Percentiles rank a stretch among this genome's conserved stretches.
Evolutionary conservation across 495 filamentous ascomycete species (phyloP).

Genomic region (Podospora pseudocomata): DNA sequence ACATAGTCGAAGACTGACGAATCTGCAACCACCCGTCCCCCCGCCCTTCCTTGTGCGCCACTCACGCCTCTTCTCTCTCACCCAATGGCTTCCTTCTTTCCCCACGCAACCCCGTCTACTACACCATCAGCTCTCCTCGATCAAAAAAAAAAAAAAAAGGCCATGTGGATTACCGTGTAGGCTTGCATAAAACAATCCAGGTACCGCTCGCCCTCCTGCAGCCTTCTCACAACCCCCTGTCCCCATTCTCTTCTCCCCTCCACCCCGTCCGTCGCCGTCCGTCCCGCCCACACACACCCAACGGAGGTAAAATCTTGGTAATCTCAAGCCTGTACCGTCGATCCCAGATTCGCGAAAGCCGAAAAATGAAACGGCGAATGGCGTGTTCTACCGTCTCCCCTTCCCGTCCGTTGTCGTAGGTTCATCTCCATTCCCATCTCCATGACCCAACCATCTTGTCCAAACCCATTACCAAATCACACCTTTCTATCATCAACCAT

Average conservation of each 20-base stretch:
- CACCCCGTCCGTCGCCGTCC: background rate
- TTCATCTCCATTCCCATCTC: conserved; percentile 1
- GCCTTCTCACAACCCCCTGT: background rate
- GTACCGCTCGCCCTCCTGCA: background rate
- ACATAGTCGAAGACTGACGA: conserved; percentile 18
- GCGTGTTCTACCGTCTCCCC: background rate
- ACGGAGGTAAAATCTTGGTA: conserved; percentile 3
- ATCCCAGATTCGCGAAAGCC: conserved; percentile 15
- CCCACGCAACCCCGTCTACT: background rate
- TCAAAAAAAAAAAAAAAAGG: background rate
- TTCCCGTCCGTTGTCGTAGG: background rate
- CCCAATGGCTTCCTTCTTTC: background rate
- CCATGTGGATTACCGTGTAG: conserved; percentile 13
- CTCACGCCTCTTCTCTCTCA: background rate
- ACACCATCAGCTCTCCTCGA: background rate
- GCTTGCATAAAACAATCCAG: conserved; percentile 12
- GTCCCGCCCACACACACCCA: background rate
- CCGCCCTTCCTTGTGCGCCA: background rate
- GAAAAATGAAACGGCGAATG: conserved; percentile 8
- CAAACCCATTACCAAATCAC: background rate
- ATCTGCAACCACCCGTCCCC: conserved; percentile 22
- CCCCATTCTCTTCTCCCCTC: background rate
- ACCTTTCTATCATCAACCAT: background rate
- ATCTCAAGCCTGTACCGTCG: background rate
- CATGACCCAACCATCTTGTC: background rate